Evolutionary conservation across 2,329 filamentous ascomycete species (phyloP), one percentile per base, ranked within the genome.

Genomic region (Arthrobotrys sphaeroides): DNA sequence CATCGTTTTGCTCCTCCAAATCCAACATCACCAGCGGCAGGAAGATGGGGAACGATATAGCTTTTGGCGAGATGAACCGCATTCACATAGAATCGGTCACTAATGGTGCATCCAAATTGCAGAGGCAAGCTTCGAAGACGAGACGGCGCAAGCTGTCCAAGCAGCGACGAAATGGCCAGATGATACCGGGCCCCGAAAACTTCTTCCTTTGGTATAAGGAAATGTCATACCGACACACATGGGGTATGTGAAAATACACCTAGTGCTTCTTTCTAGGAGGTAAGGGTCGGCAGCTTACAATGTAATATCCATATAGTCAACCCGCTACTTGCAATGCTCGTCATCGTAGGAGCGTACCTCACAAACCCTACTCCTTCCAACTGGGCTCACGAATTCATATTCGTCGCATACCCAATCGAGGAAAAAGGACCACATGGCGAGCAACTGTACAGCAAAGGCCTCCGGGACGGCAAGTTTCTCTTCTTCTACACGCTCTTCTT

Each of bases 401-500:
- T 96, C 86, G 89, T 97, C 75, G 95, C 93, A 59, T 98, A 98
- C 84, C 84, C 84, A 2, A 84, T 80, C 83, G 86, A 79, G 73
- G 83, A 85, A 16, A 91, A 94, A 81, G 70, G 64, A 12, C 38
- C 47, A n/a, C 38, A 61, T 43, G 64, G 64, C 64, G 64, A 76
- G 57, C 57, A 60, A 5, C 40, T 76, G 28, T 98, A 97, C 84
- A 93, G 90, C 82, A 97, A 97, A 83, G 94, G 94, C n/a, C 86
- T 83, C 42, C 91, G 90, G 85, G 94, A 98, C 82, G 85, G 97
- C 64, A 91, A 91, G 45, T 94, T 98, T 80, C 92, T 97, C 65
- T 84, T 85, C 73, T 97, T 97, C 84, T 97, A 97, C 84, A 94
- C 88, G 42, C 85, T 97, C 69, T 90, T 97, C 20, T 87, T 98